phyloP scores from a whole-genome alignment of 2,329 filamentous ascomycete species.

The Curvularia eragrostidis region DNA sequence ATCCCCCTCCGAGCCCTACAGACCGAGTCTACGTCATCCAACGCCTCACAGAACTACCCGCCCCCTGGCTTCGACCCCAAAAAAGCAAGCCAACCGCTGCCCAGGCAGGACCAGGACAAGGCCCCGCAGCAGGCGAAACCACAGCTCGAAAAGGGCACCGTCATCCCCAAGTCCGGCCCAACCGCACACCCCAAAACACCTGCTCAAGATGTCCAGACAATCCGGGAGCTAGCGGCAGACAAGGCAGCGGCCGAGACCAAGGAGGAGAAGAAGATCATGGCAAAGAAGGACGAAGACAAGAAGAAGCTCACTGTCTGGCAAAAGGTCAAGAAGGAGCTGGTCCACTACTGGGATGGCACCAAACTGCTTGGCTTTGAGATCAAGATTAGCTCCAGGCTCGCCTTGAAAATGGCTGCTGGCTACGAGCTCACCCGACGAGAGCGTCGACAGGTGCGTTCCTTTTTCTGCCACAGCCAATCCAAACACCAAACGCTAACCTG shows the following conservation, averaged over 20 bases:
- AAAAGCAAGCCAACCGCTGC: conserved; percentile 82
- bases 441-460: conserved; percentile 71
- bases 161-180: conserved; percentile 48
- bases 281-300: conserved; percentile 69
- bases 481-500: conserved; percentile 18
- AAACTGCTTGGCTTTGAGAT: conserved; percentile 93
- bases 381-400: conserved; percentile 87
- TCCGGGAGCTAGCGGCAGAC: conserved; percentile 68
- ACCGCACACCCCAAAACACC: conserved; percentile 56
- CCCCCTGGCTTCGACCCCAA: conserved; percentile 92
- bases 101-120: conserved; percentile 59
- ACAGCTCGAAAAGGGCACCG: conserved; percentile 40
- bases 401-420: conserved; percentile 95
- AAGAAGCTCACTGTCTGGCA: conserved; percentile 90
- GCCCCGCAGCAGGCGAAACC: conserved; percentile 33
- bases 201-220: conserved; percentile 56
- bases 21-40: conserved; percentile 63
- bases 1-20: conserved; percentile 61
- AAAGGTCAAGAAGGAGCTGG: conserved; percentile 91
- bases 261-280: conserved; percentile 62
- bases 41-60: conserved; percentile 64
- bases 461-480: not conserved
- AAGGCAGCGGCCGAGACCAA: conserved; percentile 60
- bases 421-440: conserved; percentile 96
- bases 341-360: conserved; percentile 98